phyloP scores from a whole-genome alignment of 1,284 basidiomycete species.

The Stereum hirsutum region DNA sequence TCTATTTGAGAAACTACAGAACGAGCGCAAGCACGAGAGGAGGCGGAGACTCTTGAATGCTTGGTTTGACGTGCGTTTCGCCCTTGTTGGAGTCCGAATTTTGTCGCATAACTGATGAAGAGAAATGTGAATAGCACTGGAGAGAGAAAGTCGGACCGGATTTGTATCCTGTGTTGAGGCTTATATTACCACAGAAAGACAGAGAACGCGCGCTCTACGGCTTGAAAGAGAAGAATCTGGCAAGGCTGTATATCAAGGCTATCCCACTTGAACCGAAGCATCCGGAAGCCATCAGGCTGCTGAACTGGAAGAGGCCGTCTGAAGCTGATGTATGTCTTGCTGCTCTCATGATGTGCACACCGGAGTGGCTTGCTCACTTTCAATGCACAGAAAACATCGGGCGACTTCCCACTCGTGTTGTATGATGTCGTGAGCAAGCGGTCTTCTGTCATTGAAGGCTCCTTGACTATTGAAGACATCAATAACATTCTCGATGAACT shows the following conservation, averaged over 20 bases:
- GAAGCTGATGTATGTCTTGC: too few relatives aligned
- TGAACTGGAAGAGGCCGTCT: conserved; percentile 87
- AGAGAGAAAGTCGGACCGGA: conserved; percentile 64
- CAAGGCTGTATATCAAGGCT: conserved; percentile 83
- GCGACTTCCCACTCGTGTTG: conserved; percentile 81
- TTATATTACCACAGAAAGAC: conserved; percentile 85
- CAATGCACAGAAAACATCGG: conserved; percentile 64
- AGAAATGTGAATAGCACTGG: conserved; percentile 49
- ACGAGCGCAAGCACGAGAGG: conserved; percentile 61
- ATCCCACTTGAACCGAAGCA: conserved; percentile 75
- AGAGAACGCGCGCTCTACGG: conserved; percentile 84
- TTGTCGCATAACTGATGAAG: not conserved
- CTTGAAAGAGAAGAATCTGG: conserved; percentile 85
- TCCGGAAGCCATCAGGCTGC: conserved; percentile 68
- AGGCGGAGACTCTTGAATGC: conserved; percentile 49
- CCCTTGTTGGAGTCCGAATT: conserved; percentile 5
- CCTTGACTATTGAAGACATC: conserved; percentile 70
- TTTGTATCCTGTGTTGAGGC: conserved; percentile 65
- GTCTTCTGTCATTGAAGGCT: conserved; percentile 73
- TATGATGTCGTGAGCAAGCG: conserved; percentile 80
- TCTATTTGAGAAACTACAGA: conserved; percentile 61
- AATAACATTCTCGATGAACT: conserved; percentile 76
- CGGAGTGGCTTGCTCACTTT: too few relatives aligned
- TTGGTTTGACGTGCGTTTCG: conserved; percentile 64
- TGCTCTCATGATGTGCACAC: too few relatives aligned